Base-by-base conservation (phyloP, 768 basidiomycete species). In the Xerocomellus dryophilus region DNA sequence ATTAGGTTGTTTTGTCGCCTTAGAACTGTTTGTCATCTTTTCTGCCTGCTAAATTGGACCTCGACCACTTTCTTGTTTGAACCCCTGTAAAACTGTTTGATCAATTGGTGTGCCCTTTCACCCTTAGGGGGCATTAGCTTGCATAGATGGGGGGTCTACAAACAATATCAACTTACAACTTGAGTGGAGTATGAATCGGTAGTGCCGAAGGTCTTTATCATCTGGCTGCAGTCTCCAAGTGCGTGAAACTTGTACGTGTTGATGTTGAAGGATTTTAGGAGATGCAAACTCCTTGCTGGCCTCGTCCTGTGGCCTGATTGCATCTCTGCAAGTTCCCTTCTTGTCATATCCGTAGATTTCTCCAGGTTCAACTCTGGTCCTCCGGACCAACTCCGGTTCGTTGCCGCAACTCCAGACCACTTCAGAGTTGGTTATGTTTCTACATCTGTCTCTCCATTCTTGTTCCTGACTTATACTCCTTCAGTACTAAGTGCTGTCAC, bases 241-340 rank as follows among this genome's bases (percentile, higher is more conserved):
- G 61, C 59, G 39, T 72, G 71, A 20, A 63, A 58, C 49, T 69
- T 71, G 49, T 70, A 71, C 0, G 64, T 72, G 8, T 51, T 48
- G 17, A 69, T 48, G 38, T 69, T 71, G 38, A 69, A 59, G 0
- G 17, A 46, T 47, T 63, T 68, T 0, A 25, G 23, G 1, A 50
- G 23, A 7, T 14, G 5, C 1, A 7, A 12, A 41, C 27, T 21
- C 4, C 7, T 17, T 2, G 11, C 4, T 5, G 21, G 17, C 21
- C 12, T 45, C 18, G 36, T 8, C 10, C 36, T 9, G 8, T 7
- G n/a, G 5, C 49, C 44, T 2, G 43, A 12, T 8, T 27, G 23
- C 2, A 27, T 1, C 6, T 34, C 25, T 1, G 38, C 39, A 10
- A 41, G 1, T 7, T 46, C 32, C 21, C 29, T 47, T 6, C n/a